Percentiles rank a stretch among this genome's conserved stretches.
These are phyloP conservation scores for Flagelloscypha sp. DNA, from an alignment of 768 basidiomycete genomes.

Conservation along the genomic window DNA sequence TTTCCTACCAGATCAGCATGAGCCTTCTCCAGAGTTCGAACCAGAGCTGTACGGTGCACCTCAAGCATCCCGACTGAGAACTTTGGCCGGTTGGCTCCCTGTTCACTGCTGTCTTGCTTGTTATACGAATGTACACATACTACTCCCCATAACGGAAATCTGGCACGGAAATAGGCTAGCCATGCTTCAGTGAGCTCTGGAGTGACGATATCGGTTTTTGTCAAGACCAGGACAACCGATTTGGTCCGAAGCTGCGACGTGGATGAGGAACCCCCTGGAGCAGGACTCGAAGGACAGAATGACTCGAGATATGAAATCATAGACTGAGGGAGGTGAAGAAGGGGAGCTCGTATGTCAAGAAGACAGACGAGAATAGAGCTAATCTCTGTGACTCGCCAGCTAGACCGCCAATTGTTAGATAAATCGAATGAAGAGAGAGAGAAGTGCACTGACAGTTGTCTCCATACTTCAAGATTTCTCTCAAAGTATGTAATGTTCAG, in stretches of 20 bases:
- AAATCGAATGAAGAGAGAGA: constrained; percentile 2
- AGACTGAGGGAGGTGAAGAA: constrained; percentile 78
- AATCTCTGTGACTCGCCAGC: constrained; percentile 91
- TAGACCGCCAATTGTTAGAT: constrained; percentile 20
- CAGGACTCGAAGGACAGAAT: constrained; percentile 3
- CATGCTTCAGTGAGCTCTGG: constrained; percentile 55
- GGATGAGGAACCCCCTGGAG: constrained; percentile 14
- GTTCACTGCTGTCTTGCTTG: constrained; percentile 35
- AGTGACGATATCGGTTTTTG: constrained; percentile 84
- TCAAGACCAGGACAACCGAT: constrained; percentile 80
- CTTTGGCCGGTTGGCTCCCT: constrained; percentile 39
- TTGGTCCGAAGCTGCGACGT: constrained; percentile 34
- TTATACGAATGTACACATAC: constrained; percentile 74
- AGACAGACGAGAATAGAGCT: constrained; percentile 84
- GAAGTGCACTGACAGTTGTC: constrained; percentile 63
- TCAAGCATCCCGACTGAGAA: constrained; percentile 64
- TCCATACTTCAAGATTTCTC: constrained; percentile 89
- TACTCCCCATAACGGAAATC: constrained; percentile 48
- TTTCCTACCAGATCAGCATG: constrained; percentile 61
- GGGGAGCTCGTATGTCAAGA: constrained; percentile 84
- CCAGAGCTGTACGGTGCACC: constrained; percentile 52
- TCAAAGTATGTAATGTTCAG: constrained; percentile 87
- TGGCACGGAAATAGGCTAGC: constrained; percentile 48
- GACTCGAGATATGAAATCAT: constrained; percentile 63
- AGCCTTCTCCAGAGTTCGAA: constrained; percentile 54